phyloP scores from a whole-genome alignment of 129 eudicot genomes.

The Tagetes erecta region DNA sequence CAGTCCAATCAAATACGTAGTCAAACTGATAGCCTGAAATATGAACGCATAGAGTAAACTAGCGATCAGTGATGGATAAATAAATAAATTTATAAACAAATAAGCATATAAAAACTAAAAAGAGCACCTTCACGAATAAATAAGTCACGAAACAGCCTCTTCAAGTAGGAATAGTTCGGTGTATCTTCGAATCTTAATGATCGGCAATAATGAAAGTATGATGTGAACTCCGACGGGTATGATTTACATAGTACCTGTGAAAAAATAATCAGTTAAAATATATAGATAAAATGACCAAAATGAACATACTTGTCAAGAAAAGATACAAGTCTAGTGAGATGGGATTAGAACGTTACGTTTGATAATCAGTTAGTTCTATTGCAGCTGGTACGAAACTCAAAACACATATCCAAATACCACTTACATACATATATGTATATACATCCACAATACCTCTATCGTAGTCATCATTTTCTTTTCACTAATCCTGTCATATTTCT shows the following conservation, averaged over 20 bases:
- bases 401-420: neutral
- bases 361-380: too few relatives aligned
- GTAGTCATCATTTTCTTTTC: constrained; percentile 95
- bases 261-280: neutral
- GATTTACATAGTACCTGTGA: constrained; percentile 90
- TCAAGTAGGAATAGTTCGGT: constrained; percentile 90
- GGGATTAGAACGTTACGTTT: too few relatives aligned
- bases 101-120: neutral
- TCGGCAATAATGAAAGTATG: constrained; percentile 90
- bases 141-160: constrained; percentile 92
- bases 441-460: constrained; percentile 56
- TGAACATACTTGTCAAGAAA: too few relatives aligned
- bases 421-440: neutral
- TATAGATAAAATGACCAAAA: neutral
- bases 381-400: too few relatives aligned
- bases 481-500: constrained; percentile 92
- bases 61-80: neutral
- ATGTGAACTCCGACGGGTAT: constrained; percentile 86
- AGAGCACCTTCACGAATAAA: constrained; percentile 88
- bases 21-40: constrained; percentile 91
- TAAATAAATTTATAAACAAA: neutral
- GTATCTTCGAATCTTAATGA: constrained; percentile 94
- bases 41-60: constrained; percentile 3
- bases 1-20: constrained; percentile 97
- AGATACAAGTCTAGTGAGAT: too few relatives aligned